Evolutionary conservation across 1,284 basidiomycete genomes (phyloP), one percentile per base, ranked within the genome.

Genomic region (Trametes hirsuta): DNA sequence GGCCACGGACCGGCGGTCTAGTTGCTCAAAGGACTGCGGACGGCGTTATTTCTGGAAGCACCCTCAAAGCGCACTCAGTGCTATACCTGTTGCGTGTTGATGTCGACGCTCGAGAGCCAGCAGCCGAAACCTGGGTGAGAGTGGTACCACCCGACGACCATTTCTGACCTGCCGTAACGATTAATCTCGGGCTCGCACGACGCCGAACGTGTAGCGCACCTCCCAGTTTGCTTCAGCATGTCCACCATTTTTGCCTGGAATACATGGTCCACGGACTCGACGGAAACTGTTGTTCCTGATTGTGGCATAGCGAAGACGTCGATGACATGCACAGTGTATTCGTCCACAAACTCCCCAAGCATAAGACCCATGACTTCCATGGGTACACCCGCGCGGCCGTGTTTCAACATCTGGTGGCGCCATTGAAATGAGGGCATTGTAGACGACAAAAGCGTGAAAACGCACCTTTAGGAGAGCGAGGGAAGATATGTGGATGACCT

Each of bases 311-410:
- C 97, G 72, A 99, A 99, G 63, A 99, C 97, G 73, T 99, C 97
- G 72, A 98, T 93, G 55, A 98, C 96, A 74, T 97, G 90, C 21
- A 97, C 93, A 0, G 95, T 98, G 79, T 98, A 99, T 73, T 99
- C 97, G 79, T 99, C 97, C 48, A 99, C 94, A 68, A 99, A 99
- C 74, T 98, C 96, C 25, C 97, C 97, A 30, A 99, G 84, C 94
- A 99, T 97, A 59, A 99, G 86, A 67, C 97, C 97, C 97, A 99
- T 99, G 69, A 99, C 97, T 78, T 99, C 97, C 93, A 99, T 97
- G 11, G 97, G 97, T 39, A 99, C 97, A 68, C 97, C 97, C 34
- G 97, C 97, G 55, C 97, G 89, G 18, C 97, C 97, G 74, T 99
- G 97, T 79, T 99, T 99, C 67, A 99, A 83, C 97, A 99, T 99